phyloP scores from a whole-genome alignment of 192 early-diverging fungal genomes.

The Podila clonocystis region DNA sequence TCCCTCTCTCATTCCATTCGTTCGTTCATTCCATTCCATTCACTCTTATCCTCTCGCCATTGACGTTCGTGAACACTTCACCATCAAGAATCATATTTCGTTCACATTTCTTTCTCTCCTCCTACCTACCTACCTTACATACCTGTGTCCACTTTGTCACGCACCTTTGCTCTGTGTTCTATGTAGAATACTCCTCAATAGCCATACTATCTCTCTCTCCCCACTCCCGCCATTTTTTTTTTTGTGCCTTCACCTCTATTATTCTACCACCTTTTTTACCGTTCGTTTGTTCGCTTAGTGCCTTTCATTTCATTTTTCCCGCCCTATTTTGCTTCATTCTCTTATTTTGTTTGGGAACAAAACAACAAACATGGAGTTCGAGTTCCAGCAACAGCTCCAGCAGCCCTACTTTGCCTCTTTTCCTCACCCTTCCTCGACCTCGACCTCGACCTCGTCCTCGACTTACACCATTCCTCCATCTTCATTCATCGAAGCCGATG shows the following conservation, averaged over 20 bases:
- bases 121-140: neutral
- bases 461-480: neutral
- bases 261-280: neutral
- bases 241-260: neutral
- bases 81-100: neutral
- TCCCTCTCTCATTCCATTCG: neutral
- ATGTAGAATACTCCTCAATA: neutral
- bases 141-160: no score
- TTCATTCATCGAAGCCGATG: neutral
- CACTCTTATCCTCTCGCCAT: neutral
- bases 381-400: slow-evolving; percentile 1
- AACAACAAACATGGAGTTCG: neutral
- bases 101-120: slow-evolving; percentile 1
- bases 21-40: neutral
- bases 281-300: neutral
- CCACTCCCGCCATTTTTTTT: neutral
- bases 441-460: neutral
- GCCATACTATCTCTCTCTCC: neutral
- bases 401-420: slow-evolving; percentile 1
- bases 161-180: neutral
- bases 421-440: neutral
- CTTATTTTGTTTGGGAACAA: neutral
- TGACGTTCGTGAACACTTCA: neutral
- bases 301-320: neutral
- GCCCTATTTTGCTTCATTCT: neutral